Base-by-base conservation (phyloP, 139 green algal species). In the Coelastrella sp. region DNA sequence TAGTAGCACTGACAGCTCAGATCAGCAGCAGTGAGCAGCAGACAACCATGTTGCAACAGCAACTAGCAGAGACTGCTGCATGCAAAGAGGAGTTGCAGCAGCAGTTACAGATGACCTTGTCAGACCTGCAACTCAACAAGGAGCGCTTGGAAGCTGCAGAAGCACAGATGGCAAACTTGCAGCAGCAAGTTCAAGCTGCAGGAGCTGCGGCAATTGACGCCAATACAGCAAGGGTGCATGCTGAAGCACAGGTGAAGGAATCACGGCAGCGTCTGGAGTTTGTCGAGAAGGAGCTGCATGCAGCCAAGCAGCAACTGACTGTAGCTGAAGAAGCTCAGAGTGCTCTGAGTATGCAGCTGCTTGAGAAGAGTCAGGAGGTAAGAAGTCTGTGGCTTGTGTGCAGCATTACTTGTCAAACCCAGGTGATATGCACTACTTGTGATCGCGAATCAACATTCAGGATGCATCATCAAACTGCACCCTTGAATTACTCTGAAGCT, bases 321-420 rank as follows among this genome's bases (percentile, higher is more conserved):
- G 35, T 27, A 13, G 75, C 75, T 59, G 53, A 82, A 15, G 75
- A 82, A 17, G 37, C 34, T 6, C 75, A 82, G 35, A 51, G 7
- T 25, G 53, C 34, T 37, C 34, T 82, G 21, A 38, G 51, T 5
- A 57, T 53, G 11, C 75, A 71, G 75, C 53, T 82, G 75, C 35
- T 71, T 7, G 51, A 82, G 53, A 35, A 53, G 34, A 35, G 38
- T 3, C 53, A 51, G 13, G 53, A 71, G 75, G 53, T 64, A 27
- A 64, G n/a, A n/a, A n/a, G n/a, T n/a, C n/a, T n/a, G n/a, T n/a
- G n/a, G n/a, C n/a, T n/a, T n/a, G n/a, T n/a, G n/a, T n/a, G n/a
- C 53, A n/a, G 0, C 53, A 19, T 64, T 19, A 57, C 17, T 57
- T 57, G 48, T 15, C 48, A 57, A 2, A n/a, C n/a, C n/a, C n/a